phyloP scores from a whole-genome alignment of 495 filamentous ascomycete species.

The Aspergillus saccharolyticus region DNA sequence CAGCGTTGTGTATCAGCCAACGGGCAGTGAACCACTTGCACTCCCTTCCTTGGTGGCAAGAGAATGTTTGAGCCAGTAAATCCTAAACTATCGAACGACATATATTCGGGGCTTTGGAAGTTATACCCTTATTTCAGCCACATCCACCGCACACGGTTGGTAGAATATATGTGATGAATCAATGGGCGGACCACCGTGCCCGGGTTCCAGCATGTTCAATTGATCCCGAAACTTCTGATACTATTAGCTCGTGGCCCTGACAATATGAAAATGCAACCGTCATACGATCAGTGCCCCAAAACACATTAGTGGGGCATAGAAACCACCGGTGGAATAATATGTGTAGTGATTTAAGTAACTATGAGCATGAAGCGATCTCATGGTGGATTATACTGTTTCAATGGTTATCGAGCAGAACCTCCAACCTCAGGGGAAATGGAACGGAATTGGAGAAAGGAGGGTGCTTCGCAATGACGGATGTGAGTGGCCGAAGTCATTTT shows the following conservation, averaged over 20 bases:
- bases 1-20: conserved; percentile 60
- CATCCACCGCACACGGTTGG: neutral
- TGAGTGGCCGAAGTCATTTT: too few species aligned
- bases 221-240: neutral
- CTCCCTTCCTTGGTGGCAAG: conserved; percentile 36
- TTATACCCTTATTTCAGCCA: conserved; percentile 6
- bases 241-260: neutral
- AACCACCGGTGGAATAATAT: too few species aligned
- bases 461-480: too few species aligned
- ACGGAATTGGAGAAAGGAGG: too few species aligned
- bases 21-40: conserved; percentile 40
- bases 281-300: neutral
- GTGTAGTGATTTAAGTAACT: too few species aligned
- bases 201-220: neutral
- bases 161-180: neutral
- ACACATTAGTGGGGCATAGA: neutral
- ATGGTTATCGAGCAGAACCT: too few species aligned
- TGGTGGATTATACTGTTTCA: too few species aligned
- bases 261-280: neutral
- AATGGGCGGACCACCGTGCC: neutral
- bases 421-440: too few species aligned
- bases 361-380: too few species aligned
- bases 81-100: too few species aligned
- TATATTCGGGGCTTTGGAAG: neutral
- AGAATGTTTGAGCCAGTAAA: neutral